Evolutionary conservation across 179 eudicot species (phyloP).

Genomic region (Vitellaria paradoxa): DNA sequence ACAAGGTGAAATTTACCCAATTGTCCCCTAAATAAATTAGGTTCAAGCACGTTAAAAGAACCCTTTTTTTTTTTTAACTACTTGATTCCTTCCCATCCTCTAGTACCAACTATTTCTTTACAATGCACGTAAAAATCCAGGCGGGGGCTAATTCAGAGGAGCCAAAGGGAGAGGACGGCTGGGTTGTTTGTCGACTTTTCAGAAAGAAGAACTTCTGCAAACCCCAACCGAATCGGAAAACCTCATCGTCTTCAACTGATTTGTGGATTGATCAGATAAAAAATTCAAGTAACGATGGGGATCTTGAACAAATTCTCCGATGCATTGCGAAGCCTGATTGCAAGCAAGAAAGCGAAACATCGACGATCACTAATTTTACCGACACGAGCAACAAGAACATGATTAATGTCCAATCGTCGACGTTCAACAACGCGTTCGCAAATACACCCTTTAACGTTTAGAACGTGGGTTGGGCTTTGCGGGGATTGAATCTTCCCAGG

Average conservation of each 20-base stretch:
- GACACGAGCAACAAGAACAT: background rate
- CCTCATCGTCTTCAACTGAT: conserved; percentile 1
- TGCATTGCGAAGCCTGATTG: conserved; percentile 15
- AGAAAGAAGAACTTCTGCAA: conserved; percentile 42
- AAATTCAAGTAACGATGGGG: background rate
- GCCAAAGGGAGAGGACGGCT: conserved; percentile 44
- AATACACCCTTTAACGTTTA: no score
- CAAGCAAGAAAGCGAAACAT: conserved; percentile 12
- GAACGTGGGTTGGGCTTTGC: background rate
- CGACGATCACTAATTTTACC: background rate
- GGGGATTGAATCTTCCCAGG: background rate
- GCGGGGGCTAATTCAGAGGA: conserved; percentile 29
- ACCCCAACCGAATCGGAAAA: conserved; percentile 22
- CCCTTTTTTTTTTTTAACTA: no score
- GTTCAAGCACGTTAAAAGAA: no score
- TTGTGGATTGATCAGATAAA: background rate
- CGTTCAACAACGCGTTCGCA: no score
- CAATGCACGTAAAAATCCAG: background rate
- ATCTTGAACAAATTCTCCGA: background rate
- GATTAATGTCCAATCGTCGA: background rate
- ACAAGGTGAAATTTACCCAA: no score
- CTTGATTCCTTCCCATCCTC: background rate
- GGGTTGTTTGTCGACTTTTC: conserved; percentile 66
- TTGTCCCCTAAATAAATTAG: no score
- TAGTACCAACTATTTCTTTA: background rate